A percentile compares a stretch with the other conserved stretches of the same genome.
Conservation (phyloP, 2,329 filamentous ascomycete species). For the Metarhizium humberi region DNA sequence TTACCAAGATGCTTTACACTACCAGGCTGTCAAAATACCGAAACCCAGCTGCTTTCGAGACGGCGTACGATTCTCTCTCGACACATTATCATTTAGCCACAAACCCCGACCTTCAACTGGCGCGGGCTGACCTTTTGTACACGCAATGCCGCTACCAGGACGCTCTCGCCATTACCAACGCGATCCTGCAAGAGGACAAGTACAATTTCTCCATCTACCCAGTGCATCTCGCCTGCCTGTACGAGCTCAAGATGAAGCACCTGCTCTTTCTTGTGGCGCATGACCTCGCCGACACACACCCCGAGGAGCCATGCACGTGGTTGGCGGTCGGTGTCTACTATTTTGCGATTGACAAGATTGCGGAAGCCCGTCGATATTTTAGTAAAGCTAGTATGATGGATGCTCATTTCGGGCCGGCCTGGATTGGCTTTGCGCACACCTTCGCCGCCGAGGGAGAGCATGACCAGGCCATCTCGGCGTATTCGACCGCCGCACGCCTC, state of each 20-base stretch:
- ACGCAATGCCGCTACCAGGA: slow-evolving; percentile 91
- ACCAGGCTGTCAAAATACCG: slow-evolving; percentile 93
- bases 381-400: slow-evolving; percentile 97
- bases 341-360: slow-evolving; percentile 76
- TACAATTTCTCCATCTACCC: slow-evolving; percentile 88
- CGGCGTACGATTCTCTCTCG: slow-evolving; percentile 81
- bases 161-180: slow-evolving; percentile 73
- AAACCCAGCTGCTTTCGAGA: slow-evolving; percentile 71
- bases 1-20: slow-evolving; percentile 92
- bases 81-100: slow-evolving; percentile 82
- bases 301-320: slow-evolving; percentile 86
- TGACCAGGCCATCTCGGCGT: slow-evolving; percentile 95
- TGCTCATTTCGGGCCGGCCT: slow-evolving; percentile 91
- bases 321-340: slow-evolving; percentile 95
- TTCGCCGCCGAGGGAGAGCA: slow-evolving; percentile 97
- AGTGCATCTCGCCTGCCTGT: slow-evolving; percentile 81
- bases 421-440: slow-evolving; percentile 98
- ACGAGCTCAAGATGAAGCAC: slow-evolving; percentile 80
- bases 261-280: slow-evolving; percentile 86
- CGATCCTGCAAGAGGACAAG: slow-evolving; percentile 73
- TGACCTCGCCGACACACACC: slow-evolving; percentile 83
- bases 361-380: slow-evolving; percentile 91
- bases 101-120: slow-evolving; percentile 85
- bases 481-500: slow-evolving; percentile 85
- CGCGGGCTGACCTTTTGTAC: slow-evolving; percentile 83